Percentiles rank a stretch among this genome's conserved stretches.
These are phyloP conservation scores for Corchorus olitorius DNA, from an alignment of 345 rosid species.

Conservation along the genomic window DNA sequence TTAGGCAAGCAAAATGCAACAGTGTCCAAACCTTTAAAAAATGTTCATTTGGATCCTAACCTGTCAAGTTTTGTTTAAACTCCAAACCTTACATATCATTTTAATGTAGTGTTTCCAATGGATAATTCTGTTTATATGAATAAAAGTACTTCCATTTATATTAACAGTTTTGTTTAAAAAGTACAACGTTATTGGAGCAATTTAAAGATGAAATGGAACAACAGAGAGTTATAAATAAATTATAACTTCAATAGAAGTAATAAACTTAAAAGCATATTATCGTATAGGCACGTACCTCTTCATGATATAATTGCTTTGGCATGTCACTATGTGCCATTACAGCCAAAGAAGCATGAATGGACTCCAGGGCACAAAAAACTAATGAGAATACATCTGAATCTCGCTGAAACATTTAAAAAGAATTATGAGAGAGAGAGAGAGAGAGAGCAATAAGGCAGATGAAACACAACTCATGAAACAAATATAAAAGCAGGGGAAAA, in stretches of 20 bases:
- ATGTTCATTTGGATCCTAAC: neutral
- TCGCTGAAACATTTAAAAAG: slow-evolving; percentile 51
- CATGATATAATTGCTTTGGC: slow-evolving; percentile 96
- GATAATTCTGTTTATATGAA: neutral
- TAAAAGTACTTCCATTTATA: neutral
- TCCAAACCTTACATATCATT: neutral
- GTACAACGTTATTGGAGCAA: slow-evolving; percentile 12
- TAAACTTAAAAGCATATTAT: neutral
- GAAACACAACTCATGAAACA: neutral
- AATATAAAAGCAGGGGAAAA: neutral
- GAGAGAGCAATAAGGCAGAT: no score
- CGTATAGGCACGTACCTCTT: slow-evolving; percentile 66
- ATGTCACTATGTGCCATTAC: slow-evolving; percentile 85
- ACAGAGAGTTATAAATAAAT: neutral
- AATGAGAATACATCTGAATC: slow-evolving; percentile 69
- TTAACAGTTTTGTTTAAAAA: slow-evolving; percentile 8
- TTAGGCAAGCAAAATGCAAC: neutral
- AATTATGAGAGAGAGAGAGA: neutral
- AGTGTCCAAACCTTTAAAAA: neutral
- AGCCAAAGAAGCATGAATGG: slow-evolving; percentile 92
- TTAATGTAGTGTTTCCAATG: neutral
- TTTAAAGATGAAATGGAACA: neutral
- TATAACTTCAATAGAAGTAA: neutral
- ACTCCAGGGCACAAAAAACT: slow-evolving; percentile 87
- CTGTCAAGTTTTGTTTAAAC: neutral